A percentile compares a stretch with the other conserved stretches of the same genome.
Evolutionary conservation across 441 rosid genomes (phyloP).

Genomic region (Francoa sonchifolia): DNA sequence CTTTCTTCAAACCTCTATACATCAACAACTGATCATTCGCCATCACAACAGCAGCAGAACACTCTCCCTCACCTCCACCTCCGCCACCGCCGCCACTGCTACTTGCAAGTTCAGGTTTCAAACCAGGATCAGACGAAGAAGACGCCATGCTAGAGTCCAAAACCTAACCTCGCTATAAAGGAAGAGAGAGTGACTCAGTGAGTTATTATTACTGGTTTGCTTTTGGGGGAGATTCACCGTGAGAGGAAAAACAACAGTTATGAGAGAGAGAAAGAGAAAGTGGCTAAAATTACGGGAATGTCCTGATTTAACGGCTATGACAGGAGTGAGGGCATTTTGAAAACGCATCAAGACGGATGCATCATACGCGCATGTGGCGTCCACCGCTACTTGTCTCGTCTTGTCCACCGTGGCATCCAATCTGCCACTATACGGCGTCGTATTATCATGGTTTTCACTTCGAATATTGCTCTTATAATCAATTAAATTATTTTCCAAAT

Average conservation of each 20-base stretch:
- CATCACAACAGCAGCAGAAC: slow-evolving; percentile 19
- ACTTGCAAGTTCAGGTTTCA: slow-evolving; percentile 30
- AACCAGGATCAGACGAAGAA: slow-evolving; percentile 68
- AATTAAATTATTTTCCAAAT: no score
- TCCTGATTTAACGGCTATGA: no score
- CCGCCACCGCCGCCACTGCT: slow-evolving; percentile 16
- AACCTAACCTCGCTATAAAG: slow-evolving; percentile 24
- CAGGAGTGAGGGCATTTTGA: no score
- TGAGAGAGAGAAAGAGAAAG: slow-evolving; percentile 7
- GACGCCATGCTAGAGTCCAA: slow-evolving; percentile 44
- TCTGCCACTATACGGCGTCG: no score
- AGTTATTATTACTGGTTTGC: no score
- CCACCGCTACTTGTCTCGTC: no score
- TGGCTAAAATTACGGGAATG: slow-evolving; percentile 18
- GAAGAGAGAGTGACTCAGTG: slow-evolving; percentile 17
- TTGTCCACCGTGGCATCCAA: no score
- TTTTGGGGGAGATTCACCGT: slow-evolving; percentile 11
- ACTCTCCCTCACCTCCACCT: slow-evolving; percentile 11
- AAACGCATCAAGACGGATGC: no score
- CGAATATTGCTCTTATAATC: no score
- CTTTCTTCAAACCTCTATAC: slow-evolving; percentile 70
- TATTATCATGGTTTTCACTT: no score
- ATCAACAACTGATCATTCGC: slow-evolving; percentile 66
- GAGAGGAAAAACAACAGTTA: slow-evolving; percentile 6
- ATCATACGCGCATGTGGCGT: no score